Evolutionary conservation across 2,329 filamentous ascomycete species (phyloP).

Genomic region (Didymosphaeria variabile): DNA sequence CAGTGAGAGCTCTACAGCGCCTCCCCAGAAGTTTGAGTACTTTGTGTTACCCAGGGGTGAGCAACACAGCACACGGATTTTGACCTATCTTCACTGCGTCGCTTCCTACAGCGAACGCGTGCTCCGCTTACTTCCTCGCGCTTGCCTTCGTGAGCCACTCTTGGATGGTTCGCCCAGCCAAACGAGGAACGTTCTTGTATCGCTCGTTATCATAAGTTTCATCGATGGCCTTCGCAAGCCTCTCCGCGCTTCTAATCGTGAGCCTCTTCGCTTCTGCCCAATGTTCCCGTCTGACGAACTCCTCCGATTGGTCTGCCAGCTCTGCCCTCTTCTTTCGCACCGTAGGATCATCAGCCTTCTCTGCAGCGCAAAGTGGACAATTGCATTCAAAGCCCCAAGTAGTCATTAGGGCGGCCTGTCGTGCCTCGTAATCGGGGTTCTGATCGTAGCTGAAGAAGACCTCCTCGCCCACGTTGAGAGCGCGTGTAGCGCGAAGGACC

Average conservation of each 20-base stretch:
- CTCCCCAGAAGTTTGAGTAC: no score
- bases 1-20: no score
- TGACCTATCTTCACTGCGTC: not conserved
- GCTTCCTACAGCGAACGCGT: not conserved
- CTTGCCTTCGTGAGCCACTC: slow-evolving; percentile 34
- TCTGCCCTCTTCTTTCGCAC: slow-evolving; percentile 36
- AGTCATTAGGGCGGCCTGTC: slow-evolving; percentile 39
- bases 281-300: slow-evolving; percentile 34
- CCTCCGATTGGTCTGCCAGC: slow-evolving; percentile 34
- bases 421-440: slow-evolving; percentile 43
- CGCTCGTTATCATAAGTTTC: slow-evolving; percentile 35
- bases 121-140: slow-evolving; percentile 13
- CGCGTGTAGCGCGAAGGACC: slow-evolving; percentile 52
- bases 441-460: slow-evolving; percentile 40
- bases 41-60: no score
- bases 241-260: slow-evolving; percentile 34
- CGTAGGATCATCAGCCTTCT: slow-evolving; percentile 36
- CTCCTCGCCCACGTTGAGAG: slow-evolving; percentile 36
- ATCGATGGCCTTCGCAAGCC: slow-evolving; percentile 30
- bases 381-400: slow-evolving; percentile 55
- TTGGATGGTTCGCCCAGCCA: slow-evolving; percentile 24
- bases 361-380: slow-evolving; percentile 51
- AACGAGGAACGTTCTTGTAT: slow-evolving; percentile 30
- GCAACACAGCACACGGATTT: no score
- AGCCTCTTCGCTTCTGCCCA: slow-evolving; percentile 40